These are phyloP conservation scores for Beauveria caledonica DNA, from an alignment of 2,329 filamentous ascomycete species.

Conservation along the genomic window DNA sequence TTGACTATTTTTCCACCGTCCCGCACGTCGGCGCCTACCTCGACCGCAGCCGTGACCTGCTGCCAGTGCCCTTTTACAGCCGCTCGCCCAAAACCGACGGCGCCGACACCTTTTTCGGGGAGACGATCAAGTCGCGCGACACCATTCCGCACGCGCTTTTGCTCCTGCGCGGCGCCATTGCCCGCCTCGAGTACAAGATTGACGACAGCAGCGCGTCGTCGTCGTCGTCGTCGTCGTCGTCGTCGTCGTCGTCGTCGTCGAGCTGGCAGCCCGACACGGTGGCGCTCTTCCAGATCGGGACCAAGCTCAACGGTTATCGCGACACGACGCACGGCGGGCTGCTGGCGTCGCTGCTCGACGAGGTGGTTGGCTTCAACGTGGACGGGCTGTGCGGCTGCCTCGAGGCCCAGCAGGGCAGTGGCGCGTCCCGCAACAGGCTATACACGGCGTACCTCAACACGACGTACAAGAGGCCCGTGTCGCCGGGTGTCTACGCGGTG, in stretches of 20 bases:
- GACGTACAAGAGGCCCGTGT: not conserved
- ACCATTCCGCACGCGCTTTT: slow-evolving; percentile 1
- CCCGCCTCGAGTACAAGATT: not conserved
- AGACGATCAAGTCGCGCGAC: not conserved
- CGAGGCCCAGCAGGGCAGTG: not conserved
- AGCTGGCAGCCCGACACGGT: not conserved
- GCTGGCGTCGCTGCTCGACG: slow-evolving; percentile 4
- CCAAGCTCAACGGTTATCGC: slow-evolving; percentile 7
- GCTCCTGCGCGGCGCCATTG: slow-evolving; percentile 1
- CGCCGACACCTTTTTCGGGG: not conserved
- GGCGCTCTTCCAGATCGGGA: not conserved
- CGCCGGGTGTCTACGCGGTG: slow-evolving; percentile 4
- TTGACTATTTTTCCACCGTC: not conserved
- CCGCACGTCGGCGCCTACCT: not conserved
- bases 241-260: not conserved
- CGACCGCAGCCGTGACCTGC: not conserved
- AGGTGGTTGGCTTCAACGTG: not conserved
- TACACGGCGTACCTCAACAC: slow-evolving; percentile 8
- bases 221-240: no score
- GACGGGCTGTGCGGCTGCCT: not conserved
- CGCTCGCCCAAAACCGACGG: not conserved
- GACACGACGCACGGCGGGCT: slow-evolving; percentile 4
- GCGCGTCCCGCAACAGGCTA: not conserved
- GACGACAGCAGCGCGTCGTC: not conserved
- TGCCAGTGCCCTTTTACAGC: slow-evolving; percentile 2